Evolutionary conservation across 2,329 filamentous ascomycete genomes (phyloP).

Genomic region (Aspergillus tubingensis): DNA sequence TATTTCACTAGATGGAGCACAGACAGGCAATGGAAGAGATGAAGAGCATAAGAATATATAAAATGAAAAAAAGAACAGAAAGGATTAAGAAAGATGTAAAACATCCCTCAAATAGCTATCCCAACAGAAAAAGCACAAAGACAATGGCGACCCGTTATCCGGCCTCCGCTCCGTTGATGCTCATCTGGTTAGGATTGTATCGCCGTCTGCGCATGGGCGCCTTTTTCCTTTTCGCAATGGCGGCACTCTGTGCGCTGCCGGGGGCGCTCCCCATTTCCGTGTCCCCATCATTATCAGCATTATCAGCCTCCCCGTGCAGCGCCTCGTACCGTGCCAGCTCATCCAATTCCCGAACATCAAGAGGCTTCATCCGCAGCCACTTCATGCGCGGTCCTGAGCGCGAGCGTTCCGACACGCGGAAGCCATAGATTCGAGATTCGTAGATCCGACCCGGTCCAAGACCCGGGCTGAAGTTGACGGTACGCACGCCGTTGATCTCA

Average conservation of each 20-base stretch:
- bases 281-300: constrained; percentile 39
- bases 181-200: constrained; percentile 36
- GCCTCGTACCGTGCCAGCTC: constrained; percentile 56
- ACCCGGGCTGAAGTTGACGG: constrained; percentile 84
- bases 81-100: constrained; percentile 8
- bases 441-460: constrained; percentile 83
- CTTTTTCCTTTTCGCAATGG: constrained; percentile 45
- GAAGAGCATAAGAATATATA: constrained; percentile 7
- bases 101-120: constrained; percentile 1
- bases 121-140: constrained; percentile 15
- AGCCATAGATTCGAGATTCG: constrained; percentile 94
- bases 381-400: constrained; percentile 93
- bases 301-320: constrained; percentile 34
- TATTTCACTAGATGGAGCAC: constrained; percentile 1
- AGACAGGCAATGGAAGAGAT: constrained; percentile 2
- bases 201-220: constrained; percentile 46
- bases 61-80: constrained; percentile 11
- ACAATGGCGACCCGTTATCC: constrained; percentile 7
- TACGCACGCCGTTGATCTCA: constrained; percentile 80
- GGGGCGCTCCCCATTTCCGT: constrained; percentile 36
- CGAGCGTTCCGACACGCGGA: constrained; percentile 87
- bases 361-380: constrained; percentile 85
- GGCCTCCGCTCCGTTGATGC: constrained; percentile 35
- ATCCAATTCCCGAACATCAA: constrained; percentile 78
- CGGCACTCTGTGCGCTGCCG: constrained; percentile 37